phyloP scores from a whole-genome alignment of 2,329 filamentous ascomycete species.

The Laburnicola sp. region DNA sequence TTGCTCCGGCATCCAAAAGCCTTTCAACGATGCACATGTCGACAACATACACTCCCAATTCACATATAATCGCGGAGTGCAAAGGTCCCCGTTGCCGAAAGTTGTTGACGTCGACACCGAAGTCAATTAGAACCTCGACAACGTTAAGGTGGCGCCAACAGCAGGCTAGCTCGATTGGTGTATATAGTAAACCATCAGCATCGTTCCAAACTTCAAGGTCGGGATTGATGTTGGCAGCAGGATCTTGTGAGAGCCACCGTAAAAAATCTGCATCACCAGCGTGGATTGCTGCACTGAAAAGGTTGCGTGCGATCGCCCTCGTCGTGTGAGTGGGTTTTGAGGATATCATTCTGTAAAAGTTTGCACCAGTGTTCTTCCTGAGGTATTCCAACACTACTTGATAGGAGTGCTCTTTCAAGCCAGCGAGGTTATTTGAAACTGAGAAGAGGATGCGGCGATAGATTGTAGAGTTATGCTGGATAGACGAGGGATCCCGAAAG shows the following conservation, averaged over 20 bases:
- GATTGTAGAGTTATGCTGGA: too few species aligned
- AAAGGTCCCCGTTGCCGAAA: too few species aligned
- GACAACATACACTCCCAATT: too few species aligned
- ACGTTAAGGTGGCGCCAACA: not conserved
- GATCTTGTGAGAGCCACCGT: not conserved
- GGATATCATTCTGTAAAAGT: not conserved
- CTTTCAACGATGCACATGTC: not conserved
- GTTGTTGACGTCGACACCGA: not conserved
- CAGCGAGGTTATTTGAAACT: not conserved
- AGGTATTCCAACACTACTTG: not conserved
- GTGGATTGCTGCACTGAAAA: not conserved
- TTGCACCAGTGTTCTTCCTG: not conserved
- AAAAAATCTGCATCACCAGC: not conserved
- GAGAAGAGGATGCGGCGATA: not conserved
- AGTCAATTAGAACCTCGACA: not conserved
- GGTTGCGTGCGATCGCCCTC: not conserved
- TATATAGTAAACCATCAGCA: too few species aligned
- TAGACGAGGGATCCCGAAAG: too few species aligned
- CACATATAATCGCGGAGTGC: too few species aligned
- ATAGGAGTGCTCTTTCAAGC: not conserved
- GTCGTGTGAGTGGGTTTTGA: not conserved
- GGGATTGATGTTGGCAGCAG: not conserved
- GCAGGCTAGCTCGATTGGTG: not conserved
- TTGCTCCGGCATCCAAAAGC: not conserved
- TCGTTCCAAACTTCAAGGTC: not conserved